phyloP scores from a whole-genome alignment of 495 filamentous ascomycete species.

The Parathielavia hyrcaniae region DNA sequence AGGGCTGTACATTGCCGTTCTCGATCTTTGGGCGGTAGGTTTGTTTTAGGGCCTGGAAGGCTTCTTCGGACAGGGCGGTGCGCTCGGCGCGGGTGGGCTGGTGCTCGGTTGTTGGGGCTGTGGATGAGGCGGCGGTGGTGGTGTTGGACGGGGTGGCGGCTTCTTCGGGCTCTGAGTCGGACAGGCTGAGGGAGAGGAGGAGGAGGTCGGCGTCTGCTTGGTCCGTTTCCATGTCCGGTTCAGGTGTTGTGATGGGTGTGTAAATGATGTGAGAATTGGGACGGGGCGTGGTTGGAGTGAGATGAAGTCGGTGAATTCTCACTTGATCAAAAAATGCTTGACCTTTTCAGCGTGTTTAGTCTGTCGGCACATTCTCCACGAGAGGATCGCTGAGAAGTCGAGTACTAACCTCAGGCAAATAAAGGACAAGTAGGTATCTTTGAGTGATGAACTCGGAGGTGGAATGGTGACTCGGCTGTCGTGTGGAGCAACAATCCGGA shows the following conservation, averaged over 20 bases:
- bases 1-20: conserved; percentile 39
- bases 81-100: conserved; percentile 29
- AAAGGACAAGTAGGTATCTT: too few relatives aligned
- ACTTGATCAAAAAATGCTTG: not conserved
- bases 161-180: conserved; percentile 32
- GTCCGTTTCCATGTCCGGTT: conserved; percentile 19
- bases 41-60: conserved; percentile 37
- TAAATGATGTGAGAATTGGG: not conserved
- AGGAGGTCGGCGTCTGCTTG: conserved; percentile 29
- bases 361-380: not conserved
- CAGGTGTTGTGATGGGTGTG: not conserved
- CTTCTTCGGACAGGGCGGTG: conserved; percentile 41
- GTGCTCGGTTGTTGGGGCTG: conserved; percentile 7
- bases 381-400: too few relatives aligned
- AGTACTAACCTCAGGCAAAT: too few relatives aligned
- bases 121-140: conserved; percentile 6
- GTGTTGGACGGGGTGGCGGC: conserved; percentile 9
- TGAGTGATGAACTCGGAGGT: not conserved
- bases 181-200: conserved; percentile 40
- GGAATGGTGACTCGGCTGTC: not conserved
- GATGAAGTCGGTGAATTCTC: not conserved
- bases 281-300: not conserved
- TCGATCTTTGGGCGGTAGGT: conserved; percentile 40
- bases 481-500: conserved; percentile 8
- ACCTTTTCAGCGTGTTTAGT: not conserved